phyloP scores from a whole-genome alignment of 2,329 filamentous ascomycete genomes.

The Scedosporium dehoogii region DNA sequence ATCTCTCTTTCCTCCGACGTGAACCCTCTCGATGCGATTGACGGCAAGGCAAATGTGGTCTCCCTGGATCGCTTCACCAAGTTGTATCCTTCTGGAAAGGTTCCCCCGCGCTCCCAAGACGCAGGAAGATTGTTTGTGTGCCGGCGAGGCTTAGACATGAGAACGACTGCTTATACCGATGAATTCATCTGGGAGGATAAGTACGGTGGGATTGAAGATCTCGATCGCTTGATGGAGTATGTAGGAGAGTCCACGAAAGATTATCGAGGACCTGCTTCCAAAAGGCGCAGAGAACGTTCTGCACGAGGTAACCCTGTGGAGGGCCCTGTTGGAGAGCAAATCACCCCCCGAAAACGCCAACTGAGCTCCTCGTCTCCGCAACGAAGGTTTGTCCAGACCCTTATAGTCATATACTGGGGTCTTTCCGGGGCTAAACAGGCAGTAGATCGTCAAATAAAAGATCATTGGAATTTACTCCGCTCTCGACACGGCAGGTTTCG shows the following conservation, averaged over 20 bases:
- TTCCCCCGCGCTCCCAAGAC: slow-evolving; percentile 63
- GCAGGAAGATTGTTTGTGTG: slow-evolving; percentile 85
- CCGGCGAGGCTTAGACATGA: slow-evolving; percentile 76
- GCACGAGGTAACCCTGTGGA: not conserved
- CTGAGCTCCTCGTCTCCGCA: not conserved
- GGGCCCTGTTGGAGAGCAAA: not conserved
- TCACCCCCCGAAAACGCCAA: not conserved
- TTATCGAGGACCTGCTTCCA: slow-evolving; percentile 28
- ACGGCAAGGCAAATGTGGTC: slow-evolving; percentile 74
- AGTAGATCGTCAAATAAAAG: slow-evolving; percentile 32
- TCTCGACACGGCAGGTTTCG: slow-evolving; percentile 80
- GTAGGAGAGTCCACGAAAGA: slow-evolving; percentile 65
- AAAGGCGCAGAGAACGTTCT: not conserved
- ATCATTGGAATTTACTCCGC: slow-evolving; percentile 84
- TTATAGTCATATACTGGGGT: not conserved
- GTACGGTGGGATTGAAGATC: slow-evolving; percentile 54
- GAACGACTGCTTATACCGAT: slow-evolving; percentile 82
- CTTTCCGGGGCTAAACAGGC: not conserved
- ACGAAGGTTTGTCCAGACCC: not conserved
- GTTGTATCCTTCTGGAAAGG: slow-evolving; percentile 63
- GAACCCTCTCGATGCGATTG: slow-evolving; percentile 81
- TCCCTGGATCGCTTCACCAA: slow-evolving; percentile 60
- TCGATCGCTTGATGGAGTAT: slow-evolving; percentile 55
- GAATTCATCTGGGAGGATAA: slow-evolving; percentile 89
- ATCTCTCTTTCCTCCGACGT: slow-evolving; percentile 79